Evolutionary conservation across 257 asterid species (phyloP).

Genomic region (Thymus mandschuricus): DNA sequence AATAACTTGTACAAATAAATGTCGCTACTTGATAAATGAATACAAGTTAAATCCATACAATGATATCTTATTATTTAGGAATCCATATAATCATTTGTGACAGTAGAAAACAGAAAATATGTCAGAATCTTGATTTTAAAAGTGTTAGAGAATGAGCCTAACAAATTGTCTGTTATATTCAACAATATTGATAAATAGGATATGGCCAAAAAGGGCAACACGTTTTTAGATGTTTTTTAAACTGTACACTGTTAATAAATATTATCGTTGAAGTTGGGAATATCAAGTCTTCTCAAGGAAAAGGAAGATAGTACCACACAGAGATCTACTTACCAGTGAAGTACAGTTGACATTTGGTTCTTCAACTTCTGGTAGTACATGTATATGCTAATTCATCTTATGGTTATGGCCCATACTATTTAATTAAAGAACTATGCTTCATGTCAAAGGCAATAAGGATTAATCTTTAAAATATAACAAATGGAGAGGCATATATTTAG

Average conservation of each 20-base stretch:
- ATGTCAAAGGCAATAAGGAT: slow-evolving; percentile 20
- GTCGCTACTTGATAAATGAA: neutral
- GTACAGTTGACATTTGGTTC: slow-evolving; percentile 27
- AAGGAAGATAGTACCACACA: slow-evolving; percentile 7
- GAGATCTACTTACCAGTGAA: slow-evolving; percentile 3
- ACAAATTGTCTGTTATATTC: neutral
- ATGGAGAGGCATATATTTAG: neutral
- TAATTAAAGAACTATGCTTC: slow-evolving; percentile 11
- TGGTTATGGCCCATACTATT: neutral
- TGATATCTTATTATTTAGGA: neutral
- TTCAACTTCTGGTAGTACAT: slow-evolving; percentile 22
- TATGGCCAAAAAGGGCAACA: neutral
- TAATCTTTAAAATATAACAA: neutral
- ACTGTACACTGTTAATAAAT: slow-evolving; percentile 11
- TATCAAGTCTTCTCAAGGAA: slow-evolving; percentile 6
- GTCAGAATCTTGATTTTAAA: slow-evolving; percentile 2
- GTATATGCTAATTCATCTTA: neutral
- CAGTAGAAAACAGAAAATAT: neutral
- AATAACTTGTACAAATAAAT: neutral
- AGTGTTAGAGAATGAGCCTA: neutral
- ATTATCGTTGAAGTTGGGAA: slow-evolving; percentile 16
- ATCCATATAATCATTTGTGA: neutral
- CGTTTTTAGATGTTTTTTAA: neutral
- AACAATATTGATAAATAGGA: neutral
- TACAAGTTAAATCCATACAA: neutral